Evolutionary conservation across 805 yeast genomes (phyloP).

Genomic region (Candida alai): DNA sequence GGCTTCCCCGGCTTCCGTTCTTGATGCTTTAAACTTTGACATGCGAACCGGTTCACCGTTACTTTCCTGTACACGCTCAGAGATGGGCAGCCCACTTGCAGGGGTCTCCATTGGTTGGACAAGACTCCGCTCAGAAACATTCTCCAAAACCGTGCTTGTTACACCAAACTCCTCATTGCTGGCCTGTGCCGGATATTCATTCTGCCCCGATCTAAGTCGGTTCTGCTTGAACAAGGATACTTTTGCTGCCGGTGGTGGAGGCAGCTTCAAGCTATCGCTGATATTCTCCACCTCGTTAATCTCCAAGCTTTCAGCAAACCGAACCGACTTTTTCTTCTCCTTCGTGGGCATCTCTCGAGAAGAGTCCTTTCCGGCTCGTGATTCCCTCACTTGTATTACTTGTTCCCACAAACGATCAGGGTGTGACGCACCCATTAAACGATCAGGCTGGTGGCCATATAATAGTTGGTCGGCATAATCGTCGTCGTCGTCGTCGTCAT

Average conservation of each 20-base stretch:
- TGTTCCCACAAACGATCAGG: slow-evolving; percentile 34
- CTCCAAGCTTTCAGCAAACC: slow-evolving; percentile 49
- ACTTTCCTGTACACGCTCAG: too few species aligned
- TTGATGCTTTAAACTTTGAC: slow-evolving; percentile 4
- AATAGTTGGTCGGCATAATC: slow-evolving; percentile 28
- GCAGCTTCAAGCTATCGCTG: slow-evolving; percentile 41
- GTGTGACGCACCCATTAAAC: slow-evolving; percentile 1
- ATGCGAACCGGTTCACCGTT: too few species aligned
- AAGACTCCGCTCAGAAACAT: too few species aligned
- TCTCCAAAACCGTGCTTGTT: too few species aligned
- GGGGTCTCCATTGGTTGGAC: too few species aligned
- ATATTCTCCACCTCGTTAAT: slow-evolving; percentile 60
- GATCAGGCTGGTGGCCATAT: slow-evolving; percentile 1
- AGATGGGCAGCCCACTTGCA: too few species aligned
- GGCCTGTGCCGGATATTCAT: too few species aligned
- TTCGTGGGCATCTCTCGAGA: neutral
- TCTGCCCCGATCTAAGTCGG: slow-evolving; percentile 14
- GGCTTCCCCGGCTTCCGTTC: neutral
- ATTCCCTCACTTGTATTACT: slow-evolving; percentile 24
- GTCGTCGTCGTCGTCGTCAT: slow-evolving; percentile 20
- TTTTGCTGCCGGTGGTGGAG: slow-evolving; percentile 4
- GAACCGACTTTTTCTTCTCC: slow-evolving; percentile 45
- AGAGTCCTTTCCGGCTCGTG: slow-evolving; percentile 1
- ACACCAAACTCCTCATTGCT: too few species aligned
- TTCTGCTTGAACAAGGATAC: slow-evolving; percentile 14